Evolutionary conservation across 2,329 filamentous ascomycete genomes (phyloP).

Genomic region (Claviceps digitariae): DNA sequence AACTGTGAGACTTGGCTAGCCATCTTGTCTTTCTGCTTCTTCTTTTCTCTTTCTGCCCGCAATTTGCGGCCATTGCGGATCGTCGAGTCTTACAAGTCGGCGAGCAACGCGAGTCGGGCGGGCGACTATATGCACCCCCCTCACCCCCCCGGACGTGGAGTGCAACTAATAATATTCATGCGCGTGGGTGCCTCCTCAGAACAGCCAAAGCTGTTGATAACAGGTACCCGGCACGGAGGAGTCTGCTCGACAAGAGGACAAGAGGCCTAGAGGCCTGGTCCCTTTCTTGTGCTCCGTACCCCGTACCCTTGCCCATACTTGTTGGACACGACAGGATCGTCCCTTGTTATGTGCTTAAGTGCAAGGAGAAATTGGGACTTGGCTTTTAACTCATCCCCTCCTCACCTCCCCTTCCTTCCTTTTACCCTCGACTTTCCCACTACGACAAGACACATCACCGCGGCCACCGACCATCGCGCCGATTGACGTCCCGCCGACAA

Average conservation of each 20-base stretch:
- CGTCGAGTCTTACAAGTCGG: conserved; percentile 3
- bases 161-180: conserved; percentile 6
- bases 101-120: conserved; percentile 1
- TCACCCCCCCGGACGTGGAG: neutral
- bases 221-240: conserved; percentile 6
- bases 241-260: conserved; percentile 3
- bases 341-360: conserved; percentile 1
- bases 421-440: conserved; percentile 4
- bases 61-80: neutral
- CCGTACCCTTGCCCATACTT: conserved; percentile 2
- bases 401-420: conserved; percentile 9
- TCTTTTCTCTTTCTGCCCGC: neutral
- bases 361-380: conserved; percentile 1
- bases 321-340: conserved; percentile 6
- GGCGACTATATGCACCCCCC: neutral
- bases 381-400: conserved; percentile 6
- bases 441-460: conserved; percentile 4
- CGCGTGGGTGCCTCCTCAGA: conserved; percentile 5
- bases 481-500: conserved; percentile 2
- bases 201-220: conserved; percentile 6
- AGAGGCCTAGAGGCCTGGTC: conserved; percentile 5
- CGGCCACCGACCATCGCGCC: conserved; percentile 5
- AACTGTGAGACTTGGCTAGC: neutral
- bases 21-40: neutral
- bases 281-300: conserved; percentile 2